These are phyloP conservation scores for Cyberlindnera samutprakarnensis DNA, from an alignment of 805 yeast genomes.

Conservation along the genomic window DNA sequence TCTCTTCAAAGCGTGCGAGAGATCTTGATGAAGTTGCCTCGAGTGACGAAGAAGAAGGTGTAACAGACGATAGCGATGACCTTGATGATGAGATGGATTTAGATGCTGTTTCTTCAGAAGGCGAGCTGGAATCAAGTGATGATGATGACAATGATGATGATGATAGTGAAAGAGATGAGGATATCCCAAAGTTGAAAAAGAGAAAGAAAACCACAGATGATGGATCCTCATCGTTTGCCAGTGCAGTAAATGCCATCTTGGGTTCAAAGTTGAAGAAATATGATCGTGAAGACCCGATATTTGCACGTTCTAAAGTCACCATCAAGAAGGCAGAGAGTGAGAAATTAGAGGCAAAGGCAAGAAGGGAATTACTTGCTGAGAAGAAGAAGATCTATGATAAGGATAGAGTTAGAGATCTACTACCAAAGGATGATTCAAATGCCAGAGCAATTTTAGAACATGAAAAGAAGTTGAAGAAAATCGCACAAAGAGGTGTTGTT, in stretches of 20 bases:
- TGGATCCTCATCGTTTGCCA: slow-evolving; percentile 72
- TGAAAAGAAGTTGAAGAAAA: slow-evolving; percentile 64
- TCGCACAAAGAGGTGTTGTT: slow-evolving; percentile 86
- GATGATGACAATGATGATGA: slow-evolving; percentile 12
- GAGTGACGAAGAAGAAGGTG: not conserved
- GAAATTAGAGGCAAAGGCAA: slow-evolving; percentile 79
- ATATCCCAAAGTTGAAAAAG: slow-evolving; percentile 40
- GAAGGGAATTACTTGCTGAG: slow-evolving; percentile 59
- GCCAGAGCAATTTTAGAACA: slow-evolving; percentile 54
- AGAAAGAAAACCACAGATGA: slow-evolving; percentile 55
- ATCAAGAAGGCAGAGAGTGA: slow-evolving; percentile 70
- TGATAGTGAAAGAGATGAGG: slow-evolving; percentile 22
- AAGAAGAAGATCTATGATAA: slow-evolving; percentile 60
- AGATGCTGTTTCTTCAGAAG: slow-evolving; percentile 7
- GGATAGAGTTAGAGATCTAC: slow-evolving; percentile 57
- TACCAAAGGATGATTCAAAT: slow-evolving; percentile 55
- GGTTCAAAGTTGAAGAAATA: slow-evolving; percentile 85
- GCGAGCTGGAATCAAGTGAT: slow-evolving; percentile 8
- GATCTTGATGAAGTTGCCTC: not conserved
- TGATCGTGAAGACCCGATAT: slow-evolving; percentile 81
- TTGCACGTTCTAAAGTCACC: slow-evolving; percentile 73
- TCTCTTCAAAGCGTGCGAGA: not conserved
- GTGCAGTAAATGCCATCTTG: slow-evolving; percentile 76
- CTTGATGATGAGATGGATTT: slow-evolving; percentile 8
- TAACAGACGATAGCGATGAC: not conserved